A percentile compares a stretch with the other conserved stretches of the same genome.
phyloP scores from a whole-genome alignment of 2,329 filamentous ascomycete species.

The Ophiostoma himal-ulmi region DNA sequence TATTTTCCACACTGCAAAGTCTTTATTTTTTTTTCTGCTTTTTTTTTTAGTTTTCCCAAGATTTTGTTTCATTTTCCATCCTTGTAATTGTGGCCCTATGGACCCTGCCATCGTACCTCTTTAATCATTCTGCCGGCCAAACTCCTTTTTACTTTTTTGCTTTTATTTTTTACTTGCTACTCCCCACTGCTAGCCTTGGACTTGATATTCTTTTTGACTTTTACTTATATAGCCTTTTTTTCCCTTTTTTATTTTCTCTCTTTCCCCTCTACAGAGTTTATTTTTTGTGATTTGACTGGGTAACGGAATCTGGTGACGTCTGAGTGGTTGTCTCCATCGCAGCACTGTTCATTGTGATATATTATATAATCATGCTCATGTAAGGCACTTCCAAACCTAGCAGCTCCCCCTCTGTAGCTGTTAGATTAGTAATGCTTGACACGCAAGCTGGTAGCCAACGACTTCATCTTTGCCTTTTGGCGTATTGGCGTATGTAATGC shows the following conservation, averaged over 20 bases:
- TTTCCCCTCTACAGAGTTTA: neutral
- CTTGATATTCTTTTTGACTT: neutral
- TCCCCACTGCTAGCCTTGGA: neutral
- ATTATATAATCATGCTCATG: conserved; percentile 1
- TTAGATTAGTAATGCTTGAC: neutral
- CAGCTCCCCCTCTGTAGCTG: neutral
- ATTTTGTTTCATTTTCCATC: neutral
- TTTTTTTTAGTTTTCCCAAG: neutral
- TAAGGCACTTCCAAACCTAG: neutral
- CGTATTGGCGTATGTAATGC: neutral
- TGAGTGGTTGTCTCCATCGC: neutral
- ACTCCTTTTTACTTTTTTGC: neutral
- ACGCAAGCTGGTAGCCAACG: neutral
- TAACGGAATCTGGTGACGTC: neutral
- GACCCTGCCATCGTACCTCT: neutral
- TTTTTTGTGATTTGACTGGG: neutral
- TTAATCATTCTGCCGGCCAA: neutral
- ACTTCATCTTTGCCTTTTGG: neutral
- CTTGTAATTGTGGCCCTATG: conserved; percentile 6
- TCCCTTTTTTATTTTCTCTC: neutral
- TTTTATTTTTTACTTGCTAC: neutral
- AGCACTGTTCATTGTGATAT: neutral
- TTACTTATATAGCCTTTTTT: neutral
- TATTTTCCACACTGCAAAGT: neutral
- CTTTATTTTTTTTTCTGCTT: neutral